phyloP scores from a whole-genome alignment of 2,329 filamentous ascomycete species.

The Gaeumannomyces sp. region DNA sequence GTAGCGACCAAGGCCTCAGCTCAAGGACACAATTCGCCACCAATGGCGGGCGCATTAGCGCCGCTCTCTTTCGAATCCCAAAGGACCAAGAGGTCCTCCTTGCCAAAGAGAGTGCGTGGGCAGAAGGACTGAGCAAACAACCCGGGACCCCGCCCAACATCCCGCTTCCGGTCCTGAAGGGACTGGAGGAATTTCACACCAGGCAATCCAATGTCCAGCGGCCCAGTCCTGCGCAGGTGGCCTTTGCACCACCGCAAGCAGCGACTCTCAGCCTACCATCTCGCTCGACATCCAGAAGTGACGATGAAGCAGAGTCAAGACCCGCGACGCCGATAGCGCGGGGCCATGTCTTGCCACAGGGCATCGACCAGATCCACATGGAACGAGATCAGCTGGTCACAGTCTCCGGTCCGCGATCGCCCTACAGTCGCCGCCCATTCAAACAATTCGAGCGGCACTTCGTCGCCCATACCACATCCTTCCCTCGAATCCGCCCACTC shows the following conservation, averaged over 20 bases:
- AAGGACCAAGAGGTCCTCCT: slow-evolving; percentile 33
- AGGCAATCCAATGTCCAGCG: background rate
- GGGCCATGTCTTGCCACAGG: background rate
- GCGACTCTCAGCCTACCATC: background rate
- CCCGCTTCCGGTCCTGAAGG: slow-evolving; percentile 29
- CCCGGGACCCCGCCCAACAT: slow-evolving; percentile 25
- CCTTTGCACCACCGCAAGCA: background rate
- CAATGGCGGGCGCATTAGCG: slow-evolving; percentile 15
- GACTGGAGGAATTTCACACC: slow-evolving; percentile 19
- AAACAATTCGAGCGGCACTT: background rate
- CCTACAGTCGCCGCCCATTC: background rate
- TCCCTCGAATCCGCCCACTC: background rate
- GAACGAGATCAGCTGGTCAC: background rate
- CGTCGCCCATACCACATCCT: background rate
- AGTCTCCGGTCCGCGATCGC: background rate
- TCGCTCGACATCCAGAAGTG: background rate
- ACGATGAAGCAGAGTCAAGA: background rate
- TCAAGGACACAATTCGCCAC: background rate
- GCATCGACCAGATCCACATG: background rate
- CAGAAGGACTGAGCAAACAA: slow-evolving; percentile 19
- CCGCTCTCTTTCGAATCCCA: slow-evolving; percentile 27
- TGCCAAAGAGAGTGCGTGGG: slow-evolving; percentile 30
- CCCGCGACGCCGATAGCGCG: background rate
- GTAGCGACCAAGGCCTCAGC: background rate
- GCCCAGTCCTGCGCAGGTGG: background rate